Conservation (phyloP, 2,329 filamentous ascomycete species). For the Cercospora sesami region DNA sequence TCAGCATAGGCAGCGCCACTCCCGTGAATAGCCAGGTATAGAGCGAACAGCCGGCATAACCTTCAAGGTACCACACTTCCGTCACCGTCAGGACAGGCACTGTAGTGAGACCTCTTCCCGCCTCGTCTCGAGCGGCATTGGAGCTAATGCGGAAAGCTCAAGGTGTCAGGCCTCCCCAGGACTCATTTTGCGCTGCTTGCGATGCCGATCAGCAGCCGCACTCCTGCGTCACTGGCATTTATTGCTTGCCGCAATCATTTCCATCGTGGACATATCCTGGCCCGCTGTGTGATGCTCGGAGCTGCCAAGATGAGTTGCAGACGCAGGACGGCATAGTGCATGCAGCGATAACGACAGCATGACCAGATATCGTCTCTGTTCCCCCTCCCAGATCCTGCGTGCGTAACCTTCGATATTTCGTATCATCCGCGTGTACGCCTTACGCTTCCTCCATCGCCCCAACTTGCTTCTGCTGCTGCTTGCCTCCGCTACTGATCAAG, state of each 20-base stretch:
- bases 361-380: not conserved
- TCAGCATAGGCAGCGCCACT: not conserved
- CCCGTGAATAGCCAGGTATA: not conserved
- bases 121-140: not conserved
- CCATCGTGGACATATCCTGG: not conserved
- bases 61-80: not conserved
- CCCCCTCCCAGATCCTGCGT: not conserved
- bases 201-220: not conserved
- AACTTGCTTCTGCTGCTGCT: constrained; percentile 32
- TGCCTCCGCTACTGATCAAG: constrained; percentile 66
- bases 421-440: not conserved
- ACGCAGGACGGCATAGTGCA: not conserved
- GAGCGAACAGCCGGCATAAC: not conserved
- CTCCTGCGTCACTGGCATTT: not conserved
- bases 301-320: not conserved
- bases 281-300: not conserved
- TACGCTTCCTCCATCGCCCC: not conserved
- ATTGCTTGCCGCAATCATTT: not conserved
- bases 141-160: not conserved
- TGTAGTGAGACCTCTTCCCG: not conserved
- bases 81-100: not conserved
- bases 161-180: not conserved
- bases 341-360: not conserved
- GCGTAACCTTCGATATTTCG: not conserved
- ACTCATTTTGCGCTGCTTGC: not conserved